phyloP scores from a whole-genome alignment of 129 eudicot species.

The Flaveria ramosissima region DNA sequence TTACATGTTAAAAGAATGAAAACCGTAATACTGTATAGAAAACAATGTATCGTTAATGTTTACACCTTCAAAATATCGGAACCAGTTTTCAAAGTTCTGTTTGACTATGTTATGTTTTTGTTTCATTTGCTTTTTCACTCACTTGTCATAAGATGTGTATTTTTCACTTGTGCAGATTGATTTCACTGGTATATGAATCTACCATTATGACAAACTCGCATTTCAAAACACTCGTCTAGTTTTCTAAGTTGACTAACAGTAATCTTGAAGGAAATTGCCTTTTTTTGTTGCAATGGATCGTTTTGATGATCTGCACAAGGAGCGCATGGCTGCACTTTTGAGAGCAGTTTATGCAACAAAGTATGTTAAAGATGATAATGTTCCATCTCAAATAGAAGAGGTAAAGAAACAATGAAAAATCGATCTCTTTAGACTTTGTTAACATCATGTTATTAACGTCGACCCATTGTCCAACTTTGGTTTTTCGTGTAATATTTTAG shows the following conservation, averaged over 20 bases:
- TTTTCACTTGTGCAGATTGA: slow-evolving; percentile 23
- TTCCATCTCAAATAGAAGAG: slow-evolving; percentile 86
- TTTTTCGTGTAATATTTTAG: slow-evolving; percentile 34
- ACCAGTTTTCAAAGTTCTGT: neutral
- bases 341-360: slow-evolving; percentile 51
- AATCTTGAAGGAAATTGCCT: neutral
- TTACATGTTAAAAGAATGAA: neutral
- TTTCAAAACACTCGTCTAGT: slow-evolving; percentile 9
- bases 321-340: slow-evolving; percentile 50
- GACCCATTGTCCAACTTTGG: neutral
- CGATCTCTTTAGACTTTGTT: neutral
- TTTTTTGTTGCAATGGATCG: slow-evolving; percentile 44
- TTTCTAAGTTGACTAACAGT: neutral
- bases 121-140: neutral
- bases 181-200: neutral
- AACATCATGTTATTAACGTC: neutral
- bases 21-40: neutral
- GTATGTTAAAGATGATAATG: slow-evolving; percentile 46
- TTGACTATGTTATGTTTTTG: neutral
- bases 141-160: neutral
- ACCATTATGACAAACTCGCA: neutral
- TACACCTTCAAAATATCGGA: neutral
- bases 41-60: neutral
- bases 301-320: slow-evolving; percentile 38
- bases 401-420: slow-evolving; percentile 32